Percentiles rank a stretch among this genome's conserved stretches.
phyloP scores from a whole-genome alignment of 306 rosid species.

The Cicer bijugum region DNA sequence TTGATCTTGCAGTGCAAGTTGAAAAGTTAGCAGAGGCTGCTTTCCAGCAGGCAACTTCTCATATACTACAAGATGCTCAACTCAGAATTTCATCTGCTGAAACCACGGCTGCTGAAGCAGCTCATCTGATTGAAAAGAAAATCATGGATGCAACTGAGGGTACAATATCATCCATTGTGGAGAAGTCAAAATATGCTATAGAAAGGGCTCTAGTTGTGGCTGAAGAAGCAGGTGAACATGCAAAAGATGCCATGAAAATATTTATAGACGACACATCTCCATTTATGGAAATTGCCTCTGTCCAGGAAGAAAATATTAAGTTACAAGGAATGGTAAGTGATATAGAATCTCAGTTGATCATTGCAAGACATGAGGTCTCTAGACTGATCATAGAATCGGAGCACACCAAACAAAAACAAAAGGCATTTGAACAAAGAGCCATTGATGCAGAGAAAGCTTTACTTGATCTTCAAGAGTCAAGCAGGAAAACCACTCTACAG shows the following conservation, averaged over 20 bases:
- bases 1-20: constrained; percentile 81
- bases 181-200: constrained; percentile 63
- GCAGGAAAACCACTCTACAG: constrained; percentile 52
- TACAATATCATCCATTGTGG: constrained; percentile 62
- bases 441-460: constrained; percentile 61
- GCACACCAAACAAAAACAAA: constrained; percentile 51
- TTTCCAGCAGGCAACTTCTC: constrained; percentile 82
- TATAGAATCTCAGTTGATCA: constrained; percentile 62
- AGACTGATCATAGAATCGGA: constrained; percentile 62
- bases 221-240: constrained; percentile 61
- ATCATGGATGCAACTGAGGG: constrained; percentile 73
- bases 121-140: constrained; percentile 63
- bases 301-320: constrained; percentile 65
- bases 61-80: constrained; percentile 75
- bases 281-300: constrained; percentile 55
- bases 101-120: constrained; percentile 74
- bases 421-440: constrained; percentile 60
- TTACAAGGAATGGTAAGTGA: constrained; percentile 58
- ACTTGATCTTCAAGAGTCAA: constrained; percentile 61
- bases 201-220: constrained; percentile 68
- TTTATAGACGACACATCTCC: constrained; percentile 53
- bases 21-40: constrained; percentile 74
- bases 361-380: constrained; percentile 58
- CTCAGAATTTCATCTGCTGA: constrained; percentile 71
- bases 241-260: constrained; percentile 52